Conservation (phyloP, 179 eudicot genomes). For the Beta corolliflora region DNA sequence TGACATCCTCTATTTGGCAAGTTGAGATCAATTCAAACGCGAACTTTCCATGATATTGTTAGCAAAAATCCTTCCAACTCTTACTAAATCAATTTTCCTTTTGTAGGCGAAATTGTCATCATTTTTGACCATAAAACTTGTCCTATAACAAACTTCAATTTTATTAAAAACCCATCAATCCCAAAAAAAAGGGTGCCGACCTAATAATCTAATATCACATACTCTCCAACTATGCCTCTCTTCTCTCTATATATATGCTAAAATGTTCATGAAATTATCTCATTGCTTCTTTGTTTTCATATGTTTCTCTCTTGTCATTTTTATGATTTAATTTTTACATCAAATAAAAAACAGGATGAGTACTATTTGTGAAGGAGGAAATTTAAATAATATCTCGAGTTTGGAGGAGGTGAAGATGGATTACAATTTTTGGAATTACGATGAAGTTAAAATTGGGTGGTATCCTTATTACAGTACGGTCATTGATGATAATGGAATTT, state of each 20-base stretch:
- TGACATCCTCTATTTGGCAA: neutral
- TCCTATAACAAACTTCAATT: neutral
- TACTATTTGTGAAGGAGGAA: constrained; percentile 4
- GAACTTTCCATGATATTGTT: neutral
- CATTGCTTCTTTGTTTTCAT: neutral
- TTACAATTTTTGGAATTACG: constrained; percentile 25
- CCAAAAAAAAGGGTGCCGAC: neutral
- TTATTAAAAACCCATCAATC: neutral
- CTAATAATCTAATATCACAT: neutral
- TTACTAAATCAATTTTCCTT: constrained; percentile 16
- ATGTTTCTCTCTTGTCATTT: neutral
- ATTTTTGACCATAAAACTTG: neutral
- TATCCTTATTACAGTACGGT: constrained; percentile 29
- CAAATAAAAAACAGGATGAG: neutral
- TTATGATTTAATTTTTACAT: neutral
- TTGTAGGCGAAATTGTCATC: neutral
- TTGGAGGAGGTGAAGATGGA: constrained; percentile 31
- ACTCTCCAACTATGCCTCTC: neutral
- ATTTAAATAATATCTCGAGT: neutral
- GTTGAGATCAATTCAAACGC: constrained; percentile 5
- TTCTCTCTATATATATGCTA: neutral
- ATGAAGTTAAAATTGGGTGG: constrained; percentile 21
- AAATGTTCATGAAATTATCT: neutral
- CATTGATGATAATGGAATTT: neutral
- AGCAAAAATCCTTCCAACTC: constrained; percentile 1